A percentile compares a stretch with the other conserved stretches of the same genome.
These are phyloP conservation scores for Metschnikowia aberdeeniae DNA, from an alignment of 805 yeast genomes.

Conservation along the genomic window DNA sequence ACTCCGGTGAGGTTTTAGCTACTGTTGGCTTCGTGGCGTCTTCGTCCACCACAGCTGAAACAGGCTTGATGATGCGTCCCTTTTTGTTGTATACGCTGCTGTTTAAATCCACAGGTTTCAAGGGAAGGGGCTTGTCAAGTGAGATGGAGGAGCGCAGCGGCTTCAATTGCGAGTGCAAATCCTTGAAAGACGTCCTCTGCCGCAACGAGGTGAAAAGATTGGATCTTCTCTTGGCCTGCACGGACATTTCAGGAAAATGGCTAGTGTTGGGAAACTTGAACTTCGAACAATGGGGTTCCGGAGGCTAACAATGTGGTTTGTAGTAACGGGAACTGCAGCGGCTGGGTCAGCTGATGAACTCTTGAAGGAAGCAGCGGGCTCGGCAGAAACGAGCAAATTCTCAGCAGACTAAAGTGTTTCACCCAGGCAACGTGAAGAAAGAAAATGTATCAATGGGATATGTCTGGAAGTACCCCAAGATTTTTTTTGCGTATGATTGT, in stretches of 20 bases:
- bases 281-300: no score
- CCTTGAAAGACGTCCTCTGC: slow-evolving; percentile 11
- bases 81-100: neutral
- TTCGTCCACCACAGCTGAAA: neutral
- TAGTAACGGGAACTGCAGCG: no score
- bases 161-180: slow-evolving; percentile 5
- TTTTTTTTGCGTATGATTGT: neutral
- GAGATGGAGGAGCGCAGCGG: neutral
- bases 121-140: slow-evolving; percentile 2
- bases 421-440: no score
- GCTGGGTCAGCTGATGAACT: no score
- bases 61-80: neutral
- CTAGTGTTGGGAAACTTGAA: no score
- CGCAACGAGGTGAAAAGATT: slow-evolving; percentile 9
- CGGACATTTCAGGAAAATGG: neutral
- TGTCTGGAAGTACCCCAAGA: no score
- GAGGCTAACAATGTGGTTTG: no score
- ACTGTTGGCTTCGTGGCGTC: neutral
- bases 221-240: slow-evolving; percentile 8
- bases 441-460: no score
- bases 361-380: no score
- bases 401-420: no score
- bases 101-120: slow-evolving; percentile 1
- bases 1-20: neutral
- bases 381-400: no score